Base-by-base conservation (phyloP, 139 green algal species). In the Edaphochlamys debaryana region DNA sequence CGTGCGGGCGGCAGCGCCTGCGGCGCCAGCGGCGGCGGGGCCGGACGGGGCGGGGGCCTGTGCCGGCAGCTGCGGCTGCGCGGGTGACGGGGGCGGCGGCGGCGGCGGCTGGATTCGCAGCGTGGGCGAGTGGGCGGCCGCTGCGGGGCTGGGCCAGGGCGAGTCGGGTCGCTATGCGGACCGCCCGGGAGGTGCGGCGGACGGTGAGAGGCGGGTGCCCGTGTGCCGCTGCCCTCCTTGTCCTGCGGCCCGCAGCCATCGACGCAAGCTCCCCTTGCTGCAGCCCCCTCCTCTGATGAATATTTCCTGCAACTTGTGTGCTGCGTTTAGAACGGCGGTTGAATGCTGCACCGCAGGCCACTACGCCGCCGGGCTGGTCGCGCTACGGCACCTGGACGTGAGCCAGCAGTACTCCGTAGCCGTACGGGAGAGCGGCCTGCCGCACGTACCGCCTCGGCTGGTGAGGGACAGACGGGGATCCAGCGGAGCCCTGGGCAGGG, bases 401-500 rank as follows among this genome's bases (percentile, higher is more conserved):
- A 60, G 38, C 30, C 73, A 80, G 73, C 73, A 80, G 73, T 80
- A 70, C 73, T 30, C 29, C 50, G 73, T 80, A 25, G 38, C 52
- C 23, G 56, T 80, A 30, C 40, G 27, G 73, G 73, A 80, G 56
- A 80, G 36, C 20, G 22, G 36, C 66, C 7, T 48, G 23, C 66
- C 36, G 66, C 36, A n/a, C 36, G 19, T 42, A 9, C 36, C 66
- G 15, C 30, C 60, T 19, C 66, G 66, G 6, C 66, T 70, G 66
- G 66, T 70, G 36, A 2, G 66, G 25, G n/a, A 5, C 17, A 38
- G 62, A n/a, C 7, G 13, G 29, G 32, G 29, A 38, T 19, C 9
- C 17, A 41, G n/a, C 17, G 25, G 30, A n/a, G 62, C n/a, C 50
- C 20, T 29, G 23, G 11, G 72, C 45, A 25, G 41, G 50, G 36